Conservation (phyloP, 495 filamentous ascomycete genomes). For the Aspergillus biplanus region DNA sequence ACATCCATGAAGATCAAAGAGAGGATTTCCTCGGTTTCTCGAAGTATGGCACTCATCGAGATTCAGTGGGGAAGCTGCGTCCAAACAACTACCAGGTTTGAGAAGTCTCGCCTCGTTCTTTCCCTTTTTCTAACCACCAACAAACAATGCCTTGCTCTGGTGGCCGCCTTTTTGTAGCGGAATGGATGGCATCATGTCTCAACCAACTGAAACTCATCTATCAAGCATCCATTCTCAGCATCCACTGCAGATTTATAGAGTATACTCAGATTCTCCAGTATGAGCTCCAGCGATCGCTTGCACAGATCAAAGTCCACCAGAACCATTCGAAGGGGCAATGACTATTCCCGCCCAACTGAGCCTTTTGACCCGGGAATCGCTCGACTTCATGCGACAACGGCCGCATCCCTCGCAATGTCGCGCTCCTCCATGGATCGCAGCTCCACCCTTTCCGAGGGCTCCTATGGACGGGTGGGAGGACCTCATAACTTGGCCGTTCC, state of each 20-base stretch:
- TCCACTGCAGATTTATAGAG: background rate
- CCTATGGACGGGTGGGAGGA: conserved; percentile 39
- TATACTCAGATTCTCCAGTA: conserved; percentile 30
- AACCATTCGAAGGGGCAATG: conserved; percentile 52
- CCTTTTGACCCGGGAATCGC: conserved; percentile 58
- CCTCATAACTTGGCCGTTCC: conserved; percentile 46
- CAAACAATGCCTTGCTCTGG: no score
- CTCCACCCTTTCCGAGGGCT: conserved; percentile 33
- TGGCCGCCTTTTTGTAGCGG: background rate
- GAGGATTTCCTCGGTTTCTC: no score
- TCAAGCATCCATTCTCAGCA: conserved; percentile 23
- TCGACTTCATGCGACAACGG: conserved; percentile 65
- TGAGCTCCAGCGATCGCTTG: conserved; percentile 48
- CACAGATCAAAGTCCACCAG: conserved; percentile 66
- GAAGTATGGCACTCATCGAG: no score
- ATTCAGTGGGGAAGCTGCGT: no score
- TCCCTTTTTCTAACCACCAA: no score
- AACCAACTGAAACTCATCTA: conserved; percentile 10
- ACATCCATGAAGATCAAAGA: no score
- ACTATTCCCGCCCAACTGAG: conserved; percentile 33
- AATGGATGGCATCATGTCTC: conserved; percentile 2
- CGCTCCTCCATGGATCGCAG: conserved; percentile 53
- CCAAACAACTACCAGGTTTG: no score
- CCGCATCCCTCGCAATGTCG: conserved; percentile 68
- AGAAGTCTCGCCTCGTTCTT: no score